A percentile compares a stretch with the other conserved stretches of the same genome.
Conservation (phyloP, 192 early-diverging fungal species). For the Umbelopsis ramanniana region DNA sequence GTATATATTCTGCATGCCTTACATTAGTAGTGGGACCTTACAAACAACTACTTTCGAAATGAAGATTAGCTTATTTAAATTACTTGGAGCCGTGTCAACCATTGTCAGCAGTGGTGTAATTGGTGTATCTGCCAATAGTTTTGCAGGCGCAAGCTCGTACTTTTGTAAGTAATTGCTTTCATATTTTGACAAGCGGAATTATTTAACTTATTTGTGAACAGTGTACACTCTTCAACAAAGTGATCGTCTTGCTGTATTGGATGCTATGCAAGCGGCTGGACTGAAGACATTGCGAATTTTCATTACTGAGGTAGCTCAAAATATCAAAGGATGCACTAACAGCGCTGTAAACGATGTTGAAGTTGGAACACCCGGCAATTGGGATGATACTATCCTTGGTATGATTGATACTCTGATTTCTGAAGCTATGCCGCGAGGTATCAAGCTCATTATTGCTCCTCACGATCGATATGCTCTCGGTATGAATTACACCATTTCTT, state of each 20-base stretch:
- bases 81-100: neutral
- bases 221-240: conserved; percentile 14
- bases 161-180: neutral
- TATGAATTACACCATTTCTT: neutral
- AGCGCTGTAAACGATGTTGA: conserved; percentile 6
- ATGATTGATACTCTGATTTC: conserved; percentile 13
- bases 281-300: conserved; percentile 14
- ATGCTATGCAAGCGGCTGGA: conserved; percentile 9
- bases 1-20: neutral
- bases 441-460: conserved; percentile 20
- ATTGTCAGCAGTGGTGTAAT: neutral
- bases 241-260: conserved; percentile 5
- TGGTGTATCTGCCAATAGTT: neutral
- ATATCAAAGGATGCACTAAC: conserved; percentile 15
- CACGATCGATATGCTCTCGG: conserved; percentile 14
- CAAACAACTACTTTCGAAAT: neutral
- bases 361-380: neutral
- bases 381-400: conserved; percentile 1
- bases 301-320: neutral
- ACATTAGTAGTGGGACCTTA: neutral
- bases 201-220: neutral
- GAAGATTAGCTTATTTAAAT: neutral
- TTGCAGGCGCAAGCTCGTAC: conserved; percentile 18
- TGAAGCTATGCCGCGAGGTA: conserved; percentile 14
- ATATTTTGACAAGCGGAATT: neutral